phyloP scores from a whole-genome alignment of 164 flowering plant genomes.

The Liriodendron chinense region DNA sequence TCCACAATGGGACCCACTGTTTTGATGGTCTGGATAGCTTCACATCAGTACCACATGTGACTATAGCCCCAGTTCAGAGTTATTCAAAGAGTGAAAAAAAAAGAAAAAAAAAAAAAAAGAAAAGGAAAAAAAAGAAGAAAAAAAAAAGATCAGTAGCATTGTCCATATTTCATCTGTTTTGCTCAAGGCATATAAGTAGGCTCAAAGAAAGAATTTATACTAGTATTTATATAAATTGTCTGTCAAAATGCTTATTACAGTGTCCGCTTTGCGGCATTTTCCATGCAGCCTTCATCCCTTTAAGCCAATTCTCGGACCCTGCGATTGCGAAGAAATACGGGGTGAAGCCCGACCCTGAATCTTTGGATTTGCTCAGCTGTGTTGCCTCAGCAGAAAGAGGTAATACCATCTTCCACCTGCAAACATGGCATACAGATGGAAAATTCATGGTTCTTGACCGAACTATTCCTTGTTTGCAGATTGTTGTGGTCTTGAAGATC shows the following conservation, averaged over 20 bases:
- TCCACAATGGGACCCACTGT: no score
- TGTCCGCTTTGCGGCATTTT: neutral
- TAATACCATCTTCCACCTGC: slow-evolving; percentile 8
- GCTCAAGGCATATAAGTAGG: neutral
- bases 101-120: no score
- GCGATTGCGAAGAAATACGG: slow-evolving; percentile 67
- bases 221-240: neutral
- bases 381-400: slow-evolving; percentile 66
- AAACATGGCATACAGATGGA: neutral
- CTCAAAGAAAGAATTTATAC: neutral
- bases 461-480: slow-evolving; percentile 28
- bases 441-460: no score
- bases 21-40: no score
- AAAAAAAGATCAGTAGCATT: no score
- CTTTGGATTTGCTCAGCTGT: slow-evolving; percentile 51
- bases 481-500: slow-evolving; percentile 67
- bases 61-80: no score
- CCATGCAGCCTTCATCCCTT: slow-evolving; percentile 68
- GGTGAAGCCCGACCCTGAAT: slow-evolving; percentile 67
- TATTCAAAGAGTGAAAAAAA: no score
- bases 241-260: no score
- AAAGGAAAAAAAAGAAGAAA: no score
- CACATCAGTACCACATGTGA: no score
- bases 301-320: slow-evolving; percentile 58
- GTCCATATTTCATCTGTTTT: no score